Base-by-base conservation (phyloP, 1,284 basidiomycete genomes). In the Exobasidium rhododendri region DNA sequence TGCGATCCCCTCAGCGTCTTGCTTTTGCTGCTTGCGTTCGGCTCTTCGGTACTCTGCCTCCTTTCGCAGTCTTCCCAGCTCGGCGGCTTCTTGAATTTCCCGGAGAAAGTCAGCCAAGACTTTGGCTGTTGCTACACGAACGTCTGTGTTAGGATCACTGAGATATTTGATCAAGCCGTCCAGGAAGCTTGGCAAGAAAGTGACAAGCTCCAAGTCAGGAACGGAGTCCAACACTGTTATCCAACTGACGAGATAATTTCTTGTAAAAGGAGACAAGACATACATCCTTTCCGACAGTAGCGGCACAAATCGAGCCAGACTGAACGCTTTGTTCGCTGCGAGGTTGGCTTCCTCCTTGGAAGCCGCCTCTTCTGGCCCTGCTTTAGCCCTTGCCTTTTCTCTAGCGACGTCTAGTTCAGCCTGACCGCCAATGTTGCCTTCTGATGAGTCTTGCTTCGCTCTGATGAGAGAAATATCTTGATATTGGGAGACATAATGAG, bases 201-300 rank as follows among this genome's bases (percentile, higher is more conserved):
- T 88, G 55, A 98, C 90, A 24, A 99, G 85, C 79, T 98, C 94
- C 56, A 98, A 83, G 77, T 98, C 94, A 1, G 96, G 96, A 0
- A 98, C 91, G 4, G 93, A 96, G 77, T 97, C 93, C 44, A 99
- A 85, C 1, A 97, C 91, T 52, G 87, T 91, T 66, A 98, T 90
- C 96, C 96, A 99, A 7, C 91, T 90, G 46, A 97, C 91, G 30
- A 99, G 85, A 79, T 94, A 98, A 80, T 91, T 97, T 67, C 96
- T 84, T 0, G 94, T 96, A 79, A 97, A 94, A 0, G 96, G 94
- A 77, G 89, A 94, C 74, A 97, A 83, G 69, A 97, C 94, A 74
- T 94, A 91, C 65, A 98, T 94, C 63, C 94, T 85, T 70, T 98
- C 94, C 35, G 89, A 86, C 11, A 98, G 85, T 17, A 99, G 84